Percentiles rank a stretch among this genome's conserved stretches.
Conservation (phyloP, 169 alveolate species). For the Plasmodium blacklocki region DNA sequence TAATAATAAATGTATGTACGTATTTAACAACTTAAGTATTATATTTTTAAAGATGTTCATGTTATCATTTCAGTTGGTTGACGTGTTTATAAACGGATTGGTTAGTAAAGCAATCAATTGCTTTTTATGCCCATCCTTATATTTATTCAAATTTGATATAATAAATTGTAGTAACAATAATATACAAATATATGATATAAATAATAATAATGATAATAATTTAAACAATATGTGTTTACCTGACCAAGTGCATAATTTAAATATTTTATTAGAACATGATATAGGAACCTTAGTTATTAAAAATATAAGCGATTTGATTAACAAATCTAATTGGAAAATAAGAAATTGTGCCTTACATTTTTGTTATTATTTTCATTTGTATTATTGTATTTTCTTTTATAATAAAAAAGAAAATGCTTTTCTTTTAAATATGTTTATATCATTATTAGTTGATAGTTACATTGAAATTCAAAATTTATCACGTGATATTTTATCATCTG, state of each 20-base stretch:
- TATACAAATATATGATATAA: background rate
- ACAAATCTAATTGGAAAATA: conserved; percentile 53
- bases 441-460: conserved; percentile 56
- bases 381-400: conserved; percentile 54
- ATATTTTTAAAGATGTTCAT: conserved; percentile 63
- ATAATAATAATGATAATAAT: background rate
- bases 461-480: conserved; percentile 68
- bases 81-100: conserved; percentile 49
- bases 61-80: conserved; percentile 38
- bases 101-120: conserved; percentile 59
- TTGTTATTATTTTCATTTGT: conserved; percentile 55
- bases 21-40: conserved; percentile 48
- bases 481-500: conserved; percentile 59
- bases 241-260: conserved; percentile 1
- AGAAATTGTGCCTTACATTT: conserved; percentile 53
- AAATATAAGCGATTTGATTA: conserved; percentile 18
- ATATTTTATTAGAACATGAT: conserved; percentile 8
- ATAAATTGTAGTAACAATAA: conserved; percentile 10
- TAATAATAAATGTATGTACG: conserved; percentile 54
- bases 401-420: conserved; percentile 38
- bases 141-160: conserved; percentile 30
- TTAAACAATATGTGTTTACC: background rate
- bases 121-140: conserved; percentile 65
- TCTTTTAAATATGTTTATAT: conserved; percentile 59
- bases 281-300: conserved; percentile 21